Evolutionary conservation across 2,329 filamentous ascomycete species (phyloP).

Genomic region (Nigrospora oryzae): DNA sequence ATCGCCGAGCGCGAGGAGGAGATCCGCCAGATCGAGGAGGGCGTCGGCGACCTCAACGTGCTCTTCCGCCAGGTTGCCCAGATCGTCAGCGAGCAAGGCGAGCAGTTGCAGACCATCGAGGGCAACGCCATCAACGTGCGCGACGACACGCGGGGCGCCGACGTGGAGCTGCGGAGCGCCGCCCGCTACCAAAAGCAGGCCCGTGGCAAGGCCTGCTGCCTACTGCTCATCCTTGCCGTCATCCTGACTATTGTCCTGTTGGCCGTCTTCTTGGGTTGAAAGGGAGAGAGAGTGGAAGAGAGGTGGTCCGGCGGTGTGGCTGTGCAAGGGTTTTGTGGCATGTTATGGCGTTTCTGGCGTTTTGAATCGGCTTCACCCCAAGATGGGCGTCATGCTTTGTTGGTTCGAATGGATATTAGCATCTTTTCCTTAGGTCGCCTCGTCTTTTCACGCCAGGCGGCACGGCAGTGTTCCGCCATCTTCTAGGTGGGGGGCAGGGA

Average conservation of each 20-base stretch:
- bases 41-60: slow-evolving; percentile 90
- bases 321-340: slow-evolving; percentile 6
- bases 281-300: neutral
- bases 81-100: slow-evolving; percentile 91
- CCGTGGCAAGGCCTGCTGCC: slow-evolving; percentile 86
- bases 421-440: too few relatives aligned
- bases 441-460: too few relatives aligned
- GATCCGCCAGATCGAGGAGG: slow-evolving; percentile 95
- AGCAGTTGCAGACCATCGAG: slow-evolving; percentile 76
- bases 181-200: slow-evolving; percentile 93
- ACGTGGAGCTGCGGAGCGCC: slow-evolving; percentile 76
- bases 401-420: too few relatives aligned
- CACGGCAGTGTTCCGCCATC: too few relatives aligned
- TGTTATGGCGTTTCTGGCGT: slow-evolving; percentile 11
- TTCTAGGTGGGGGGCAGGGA: too few relatives aligned
- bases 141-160: slow-evolving; percentile 75
- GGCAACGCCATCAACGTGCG: slow-evolving; percentile 81
- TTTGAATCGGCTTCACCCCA: neutral
- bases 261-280: slow-evolving; percentile 70
- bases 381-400: neutral
- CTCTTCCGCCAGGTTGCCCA: slow-evolving; percentile 97
- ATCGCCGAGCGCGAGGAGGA: slow-evolving; percentile 96
- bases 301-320: slow-evolving; percentile 4
- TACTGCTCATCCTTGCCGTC: slow-evolving; percentile 79
- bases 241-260: slow-evolving; percentile 85